Evolutionary conservation across 2,329 filamentous ascomycete genomes (phyloP), one percentile per base, ranked within the genome.

Genomic region (Aureobasidium sp.): DNA sequence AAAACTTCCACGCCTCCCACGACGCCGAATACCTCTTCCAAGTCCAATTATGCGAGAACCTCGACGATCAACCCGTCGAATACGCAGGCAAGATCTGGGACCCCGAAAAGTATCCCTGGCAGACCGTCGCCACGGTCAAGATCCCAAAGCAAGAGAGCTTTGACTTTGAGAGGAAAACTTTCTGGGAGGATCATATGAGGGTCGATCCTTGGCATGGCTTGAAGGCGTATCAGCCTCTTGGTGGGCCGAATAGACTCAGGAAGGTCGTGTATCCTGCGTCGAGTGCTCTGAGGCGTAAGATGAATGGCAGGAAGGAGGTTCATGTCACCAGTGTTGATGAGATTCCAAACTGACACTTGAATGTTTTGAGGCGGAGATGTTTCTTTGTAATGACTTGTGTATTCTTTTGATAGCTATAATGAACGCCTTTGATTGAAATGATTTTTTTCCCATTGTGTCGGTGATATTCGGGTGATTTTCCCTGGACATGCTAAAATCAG

Each of bases 51-150:
- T 67, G 70, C 8, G 72, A 75, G 48, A 71, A 75, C 50, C 61
- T 77, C 1, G 62, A 70, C 1, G 70, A 76, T 16, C 72, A 76
- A 58, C 69, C 70, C 0, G 67, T 74, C n/a, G 70, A 74, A 55
- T 71, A 73, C 53, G 65, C 66, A 12, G 70, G 72, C 10, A 70
- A 62, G 19, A 62, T 67, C 6, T 77, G 73, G 73, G 72, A 77
- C 41, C 62, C 66, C 3, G 67, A 70, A 32, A 75, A 72, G 41
- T 76, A 73, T 52, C 74, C 73, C 1, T 76, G 68, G 63, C 70
- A 76, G 57, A 73, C 70, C 1, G 68, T 77, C 5, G 74, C 70
- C 1, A 68, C 61, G 22, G 58, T 72, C 12, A 59, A 64, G 16
- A 63, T 72, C 11, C 70, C 68, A 2, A 67, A 68, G 58, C 71